Base-by-base conservation (phyloP, 768 basidiomycete genomes). In the Tephrocybe rancida region DNA sequence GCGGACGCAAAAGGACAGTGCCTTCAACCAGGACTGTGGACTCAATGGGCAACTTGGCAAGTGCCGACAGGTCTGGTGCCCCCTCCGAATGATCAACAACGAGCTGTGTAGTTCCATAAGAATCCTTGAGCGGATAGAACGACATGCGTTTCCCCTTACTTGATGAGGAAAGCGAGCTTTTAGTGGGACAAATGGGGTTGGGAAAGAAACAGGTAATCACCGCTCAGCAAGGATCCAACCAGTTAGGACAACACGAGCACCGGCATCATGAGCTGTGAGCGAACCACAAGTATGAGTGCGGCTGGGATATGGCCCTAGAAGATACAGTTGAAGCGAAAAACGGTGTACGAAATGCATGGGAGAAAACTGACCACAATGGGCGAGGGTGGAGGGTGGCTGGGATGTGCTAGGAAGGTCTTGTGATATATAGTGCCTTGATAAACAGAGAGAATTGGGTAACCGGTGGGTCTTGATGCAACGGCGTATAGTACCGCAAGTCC, bases 101-200 rank as follows among this genome's bases (percentile, higher is more conserved):
- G 54, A 98, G 85, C 70, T 98, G 95, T 2, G 88, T 82, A 0
- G 79, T 83, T 30, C 91, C 90, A 58, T 79, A 79, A 38, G 86
- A 78, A 70, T 95, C 94, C 63, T 84, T 88, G 66, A 97, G 80
- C 27, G 86, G 87, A 73, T 89, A 92, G 76, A 98, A 98, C 52
- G 90, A 90, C 61, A 94, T 72, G 46, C 70, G 71, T 69, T 84
- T 86, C 50, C 86, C 77, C 69, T 87, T 87, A 27, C 91, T 94
- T 74, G 65, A 65, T 62, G 55, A 65, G 63, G 62, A 61, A 65
- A 63, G 62, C 78, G 60, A 77, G 70, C 16, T 11, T 60, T 59
- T 64, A 58, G 56, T 65, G 59, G 56, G 54, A 64, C 64, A 63
- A 66, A 71, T 65, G 67, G 69, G 65, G 66, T 60, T 53, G 50